Conservation (phyloP, 805 yeast genomes). For the Zygotorulaspora florentina region DNA sequence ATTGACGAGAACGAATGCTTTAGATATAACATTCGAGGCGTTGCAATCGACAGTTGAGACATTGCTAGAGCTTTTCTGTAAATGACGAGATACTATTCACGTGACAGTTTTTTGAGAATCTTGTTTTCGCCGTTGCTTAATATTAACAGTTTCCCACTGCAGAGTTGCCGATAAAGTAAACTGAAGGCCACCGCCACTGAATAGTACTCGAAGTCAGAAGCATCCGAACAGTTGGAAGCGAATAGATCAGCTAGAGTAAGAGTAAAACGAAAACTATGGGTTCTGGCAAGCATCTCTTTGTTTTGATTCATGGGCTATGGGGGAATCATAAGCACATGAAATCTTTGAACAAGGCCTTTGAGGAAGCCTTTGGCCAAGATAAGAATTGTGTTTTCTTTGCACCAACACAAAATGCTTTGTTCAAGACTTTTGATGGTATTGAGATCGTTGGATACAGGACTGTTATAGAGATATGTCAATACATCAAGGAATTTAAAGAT, state of each 20-base stretch:
- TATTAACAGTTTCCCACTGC: not conserved
- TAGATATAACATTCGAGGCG: conserved; percentile 28
- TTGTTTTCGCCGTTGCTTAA: not conserved
- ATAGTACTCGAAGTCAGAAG: no score
- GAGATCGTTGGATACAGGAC: conserved; percentile 67
- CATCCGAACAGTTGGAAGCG: not conserved
- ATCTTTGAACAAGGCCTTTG: conserved; percentile 43
- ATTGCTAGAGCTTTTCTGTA: conserved; percentile 33
- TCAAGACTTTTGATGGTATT: conserved; percentile 82
- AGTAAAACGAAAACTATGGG: conserved; percentile 5
- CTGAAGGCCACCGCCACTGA: no score
- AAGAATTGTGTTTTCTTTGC: conserved; percentile 44
- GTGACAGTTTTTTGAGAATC: not conserved
- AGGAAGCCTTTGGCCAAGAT: conserved; percentile 35
- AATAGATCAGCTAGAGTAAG: not conserved
- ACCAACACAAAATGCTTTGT: conserved; percentile 61
- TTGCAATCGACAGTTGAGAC: conserved; percentile 38
- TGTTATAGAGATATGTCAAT: conserved; percentile 55
- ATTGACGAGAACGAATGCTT: conserved; percentile 9
- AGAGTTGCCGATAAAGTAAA: no score
- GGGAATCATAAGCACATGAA: conserved; percentile 61
- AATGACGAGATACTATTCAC: conserved; percentile 14
- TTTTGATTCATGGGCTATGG: conserved; percentile 76
- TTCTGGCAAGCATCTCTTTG: conserved; percentile 51
- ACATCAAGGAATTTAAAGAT: conserved; percentile 36